Percentiles rank a stretch among this genome's conserved stretches.
phyloP scores from a whole-genome alignment of 371 early-diverging fungal species.

The Encephalitozoon romaleae region DNA sequence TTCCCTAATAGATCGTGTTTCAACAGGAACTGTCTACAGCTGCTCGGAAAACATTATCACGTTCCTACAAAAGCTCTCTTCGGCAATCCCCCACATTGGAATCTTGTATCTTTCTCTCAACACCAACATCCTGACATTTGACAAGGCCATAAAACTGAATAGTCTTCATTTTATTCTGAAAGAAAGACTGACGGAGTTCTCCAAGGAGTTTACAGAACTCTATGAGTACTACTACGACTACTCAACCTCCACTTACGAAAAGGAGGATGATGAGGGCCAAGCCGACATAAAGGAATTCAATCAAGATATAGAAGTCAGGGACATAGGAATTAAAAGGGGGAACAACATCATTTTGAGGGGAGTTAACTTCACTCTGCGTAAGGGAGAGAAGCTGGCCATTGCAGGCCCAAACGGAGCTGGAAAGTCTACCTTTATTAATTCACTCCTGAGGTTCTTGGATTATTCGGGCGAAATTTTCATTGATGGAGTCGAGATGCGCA shows the following conservation, averaged over 20 bases:
- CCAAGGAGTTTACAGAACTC: not conserved
- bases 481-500: conserved; percentile 63
- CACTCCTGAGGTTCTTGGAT: conserved; percentile 49
- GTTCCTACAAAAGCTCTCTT: not conserved
- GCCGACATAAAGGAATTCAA: not conserved
- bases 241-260: not conserved
- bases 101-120: not conserved
- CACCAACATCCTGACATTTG: not conserved
- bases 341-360: conserved; percentile 30
- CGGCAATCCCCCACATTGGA: conserved; percentile 17
- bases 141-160: not conserved
- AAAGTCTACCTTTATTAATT: conserved; percentile 55
- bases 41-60: not conserved
- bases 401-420: conserved; percentile 59
- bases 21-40: not conserved
- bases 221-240: conserved; percentile 1
- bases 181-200: not conserved
- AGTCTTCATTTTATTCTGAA: not conserved
- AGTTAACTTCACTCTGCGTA: conserved; percentile 43
- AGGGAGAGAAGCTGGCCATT: conserved; percentile 57
- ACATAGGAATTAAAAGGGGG: not conserved
- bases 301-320: conserved; percentile 12
- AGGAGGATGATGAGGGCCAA: not conserved
- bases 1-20: conserved; percentile 4
- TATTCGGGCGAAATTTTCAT: conserved; percentile 50